A percentile compares a stretch with the other conserved stretches of the same genome.
Conservation (phyloP, 2,329 filamentous ascomycete genomes). For the Leptoxyphium fumago region DNA sequence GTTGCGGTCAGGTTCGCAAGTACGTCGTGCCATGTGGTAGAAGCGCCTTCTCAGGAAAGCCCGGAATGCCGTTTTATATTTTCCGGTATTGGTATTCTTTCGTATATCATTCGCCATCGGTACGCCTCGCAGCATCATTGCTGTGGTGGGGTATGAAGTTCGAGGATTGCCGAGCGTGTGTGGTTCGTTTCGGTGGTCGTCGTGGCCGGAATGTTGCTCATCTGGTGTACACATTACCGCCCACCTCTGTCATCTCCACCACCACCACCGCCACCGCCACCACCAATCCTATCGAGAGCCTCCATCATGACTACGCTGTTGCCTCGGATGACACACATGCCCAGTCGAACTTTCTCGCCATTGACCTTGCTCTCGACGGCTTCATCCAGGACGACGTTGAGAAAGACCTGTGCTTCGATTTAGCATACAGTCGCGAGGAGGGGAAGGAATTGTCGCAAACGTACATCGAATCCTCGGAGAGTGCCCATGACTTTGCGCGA, state of each 20-base stretch:
- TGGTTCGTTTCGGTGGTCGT: too few species aligned
- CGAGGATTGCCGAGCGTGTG: too few species aligned
- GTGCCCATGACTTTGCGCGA: conserved; percentile 94
- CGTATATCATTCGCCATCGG: too few species aligned
- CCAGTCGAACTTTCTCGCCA: conserved; percentile 77
- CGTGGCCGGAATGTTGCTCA: too few species aligned
- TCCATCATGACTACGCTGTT: conserved; percentile 99
- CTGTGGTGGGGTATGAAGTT: too few species aligned
- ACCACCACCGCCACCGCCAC: conserved; percentile 11
- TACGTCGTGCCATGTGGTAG: too few species aligned
- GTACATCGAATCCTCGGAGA: conserved; percentile 87
- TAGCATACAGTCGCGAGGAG: background rate
- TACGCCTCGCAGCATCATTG: too few species aligned
- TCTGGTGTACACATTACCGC: background rate
- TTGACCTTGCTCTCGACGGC: conserved; percentile 88
- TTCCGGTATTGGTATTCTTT: too few species aligned
- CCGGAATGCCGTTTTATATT: too few species aligned
- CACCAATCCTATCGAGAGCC: conserved; percentile 26
- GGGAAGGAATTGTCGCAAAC: conserved; percentile 17
- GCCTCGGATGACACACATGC: conserved; percentile 67
- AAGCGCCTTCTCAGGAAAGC: too few species aligned
- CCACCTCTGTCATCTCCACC: background rate
- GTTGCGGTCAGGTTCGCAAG: too few species aligned
- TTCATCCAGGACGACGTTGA: conserved; percentile 96
- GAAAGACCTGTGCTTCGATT: conserved; percentile 59